A percentile compares a stretch with the other conserved stretches of the same genome.
Conservation (phyloP, 1,139 yeast genomes). For the Kazachstania sp. region DNA sequence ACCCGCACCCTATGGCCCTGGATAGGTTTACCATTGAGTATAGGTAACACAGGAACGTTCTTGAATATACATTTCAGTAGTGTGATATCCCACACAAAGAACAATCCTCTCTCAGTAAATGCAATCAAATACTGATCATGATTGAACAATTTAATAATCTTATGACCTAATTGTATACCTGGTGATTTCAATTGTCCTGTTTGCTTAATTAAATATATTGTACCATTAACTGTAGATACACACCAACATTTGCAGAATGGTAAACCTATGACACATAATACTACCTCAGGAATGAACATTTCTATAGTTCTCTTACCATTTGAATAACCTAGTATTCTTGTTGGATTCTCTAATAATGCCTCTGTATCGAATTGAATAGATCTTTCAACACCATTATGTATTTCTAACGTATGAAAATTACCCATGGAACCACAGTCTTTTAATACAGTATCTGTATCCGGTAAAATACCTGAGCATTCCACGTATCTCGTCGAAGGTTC, state of each 20-base stretch:
- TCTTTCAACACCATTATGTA: constrained; percentile 38
- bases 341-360: constrained; percentile 39
- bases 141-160: constrained; percentile 21
- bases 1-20: constrained; percentile 25
- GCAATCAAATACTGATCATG: constrained; percentile 18
- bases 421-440: constrained; percentile 21
- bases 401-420: constrained; percentile 34
- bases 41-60: constrained; percentile 25
- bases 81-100: constrained; percentile 27
- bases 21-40: constrained; percentile 21
- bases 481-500: constrained; percentile 25
- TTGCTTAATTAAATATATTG: constrained; percentile 18
- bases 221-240: constrained; percentile 28
- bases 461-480: constrained; percentile 20
- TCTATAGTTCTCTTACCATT: constrained; percentile 39
- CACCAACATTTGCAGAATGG: constrained; percentile 23
- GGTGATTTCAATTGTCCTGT: constrained; percentile 24
- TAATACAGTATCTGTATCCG: constrained; percentile 30
- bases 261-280: constrained; percentile 34
- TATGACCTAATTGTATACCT: constrained; percentile 27
- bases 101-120: constrained; percentile 27
- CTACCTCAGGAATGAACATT: constrained; percentile 43
- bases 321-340: constrained; percentile 37
- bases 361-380: constrained; percentile 28
- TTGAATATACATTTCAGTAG: constrained; percentile 15